Base-by-base conservation (phyloP, 352 stramenopile genomes). In the Pythium pyrilobum region DNA sequence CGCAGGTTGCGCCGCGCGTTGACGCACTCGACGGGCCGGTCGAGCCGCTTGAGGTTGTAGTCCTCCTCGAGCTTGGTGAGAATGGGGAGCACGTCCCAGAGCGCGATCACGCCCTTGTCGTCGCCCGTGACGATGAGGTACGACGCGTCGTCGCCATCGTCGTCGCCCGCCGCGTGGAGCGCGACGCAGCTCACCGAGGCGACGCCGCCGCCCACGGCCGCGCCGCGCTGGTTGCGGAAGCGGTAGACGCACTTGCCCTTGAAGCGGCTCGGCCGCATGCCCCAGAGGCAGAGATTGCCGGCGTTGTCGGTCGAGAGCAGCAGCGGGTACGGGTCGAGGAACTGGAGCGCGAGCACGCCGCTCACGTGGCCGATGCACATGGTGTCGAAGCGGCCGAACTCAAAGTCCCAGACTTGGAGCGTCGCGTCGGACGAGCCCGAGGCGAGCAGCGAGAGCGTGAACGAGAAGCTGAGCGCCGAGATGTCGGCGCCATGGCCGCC, bases 331-430 rank as follows among this genome's bases (percentile, higher is more conserved):
- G 76, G 76, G 23, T 92, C 81, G 18, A 92, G 34, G 50, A 94
- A 94, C 34, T 74, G 62, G 9, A 94, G 52, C 20, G 71, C 64
- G 21, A 86, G 56, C 23, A 94, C 63, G 15, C 79, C 76, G 50
- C 71, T 87, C 48, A 85, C 76, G 54, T 93, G 78, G 7, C 79
- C 74, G 24, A 89, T 74, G 57, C 81, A 88, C 43, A 74, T 86
- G n/a, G 68, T 63, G 38, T 88, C 72, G 3, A 88, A 70, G 13
- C 85, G 79, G 21, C 83, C 84, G 52, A 95, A 96, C 58, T 96
- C 86, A 67, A 92, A 96, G 55, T 90, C 77, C 86, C 86, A 96
- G 27, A 94, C 54, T 54, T 89, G 78, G 11, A 95, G 72, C 29
- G 69, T 72, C 46, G 65, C 70, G 43, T 94, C 81, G 2, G 77